Conservation (phyloP, 2,329 filamentous ascomycete species). For the Fusarium verticillioides region DNA sequence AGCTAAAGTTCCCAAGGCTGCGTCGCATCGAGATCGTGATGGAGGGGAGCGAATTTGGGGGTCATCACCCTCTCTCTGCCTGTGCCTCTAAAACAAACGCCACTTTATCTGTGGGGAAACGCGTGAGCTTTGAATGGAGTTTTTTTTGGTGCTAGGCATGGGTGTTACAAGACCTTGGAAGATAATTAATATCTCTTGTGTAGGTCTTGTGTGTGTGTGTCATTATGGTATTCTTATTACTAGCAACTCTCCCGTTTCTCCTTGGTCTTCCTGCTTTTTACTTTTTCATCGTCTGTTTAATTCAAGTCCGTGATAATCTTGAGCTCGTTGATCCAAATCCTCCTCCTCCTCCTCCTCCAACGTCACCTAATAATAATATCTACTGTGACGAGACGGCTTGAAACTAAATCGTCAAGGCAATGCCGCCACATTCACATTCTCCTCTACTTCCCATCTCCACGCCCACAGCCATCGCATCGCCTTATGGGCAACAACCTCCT, state of each 20-base stretch:
- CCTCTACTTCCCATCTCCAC: slow-evolving; percentile 44
- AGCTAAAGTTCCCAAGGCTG: slow-evolving; percentile 37
- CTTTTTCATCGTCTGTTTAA: slow-evolving; percentile 15
- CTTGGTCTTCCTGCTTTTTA: slow-evolving; percentile 10
- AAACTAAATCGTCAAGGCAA: slow-evolving; percentile 12
- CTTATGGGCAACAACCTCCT: background rate
- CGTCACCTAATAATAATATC: background rate
- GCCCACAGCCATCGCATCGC: slow-evolving; percentile 35
- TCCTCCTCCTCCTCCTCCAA: background rate
- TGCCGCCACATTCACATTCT: slow-evolving; percentile 35
- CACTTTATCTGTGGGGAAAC: slow-evolving; percentile 43
- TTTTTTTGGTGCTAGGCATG: slow-evolving; percentile 22
- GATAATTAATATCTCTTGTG: background rate
- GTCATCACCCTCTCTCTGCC: slow-evolving; percentile 17
- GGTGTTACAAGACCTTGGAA: background rate
- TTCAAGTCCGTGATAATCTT: slow-evolving; percentile 9
- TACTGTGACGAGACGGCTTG: background rate
- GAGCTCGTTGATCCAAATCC: slow-evolving; percentile 14
- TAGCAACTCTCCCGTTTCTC: slow-evolving; percentile 17
- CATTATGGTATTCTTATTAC: slow-evolving; percentile 20
- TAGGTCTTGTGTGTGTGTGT: background rate
- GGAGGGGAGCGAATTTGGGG: slow-evolving; percentile 14
- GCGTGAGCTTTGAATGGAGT: slow-evolving; percentile 37
- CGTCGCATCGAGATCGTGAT: slow-evolving; percentile 30
- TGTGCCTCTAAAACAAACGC: slow-evolving; percentile 9